Evolutionary conservation across 1,284 basidiomycete genomes (phyloP).

Genomic region (Tilletiopsis washingtonensis): DNA sequence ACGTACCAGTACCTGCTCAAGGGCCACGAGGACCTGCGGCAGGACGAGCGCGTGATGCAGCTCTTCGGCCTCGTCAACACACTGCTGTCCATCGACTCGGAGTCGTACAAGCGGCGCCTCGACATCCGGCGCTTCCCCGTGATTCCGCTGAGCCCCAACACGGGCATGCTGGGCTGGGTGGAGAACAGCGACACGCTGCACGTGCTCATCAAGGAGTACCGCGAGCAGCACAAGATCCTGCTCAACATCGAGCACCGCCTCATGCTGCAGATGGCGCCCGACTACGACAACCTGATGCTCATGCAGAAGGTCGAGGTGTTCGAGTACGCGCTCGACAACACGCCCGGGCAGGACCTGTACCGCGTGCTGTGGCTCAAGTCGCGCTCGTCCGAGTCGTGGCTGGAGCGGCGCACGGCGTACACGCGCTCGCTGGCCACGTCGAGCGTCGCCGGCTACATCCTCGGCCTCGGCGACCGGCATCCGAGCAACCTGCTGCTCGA

Average conservation of each 20-base stretch:
- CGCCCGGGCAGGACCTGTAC: constrained; percentile 98
- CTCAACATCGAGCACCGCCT: constrained; percentile 96
- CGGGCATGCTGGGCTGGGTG: constrained; percentile 90
- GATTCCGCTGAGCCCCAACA: constrained; percentile 91
- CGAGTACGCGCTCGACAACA: constrained; percentile 97
- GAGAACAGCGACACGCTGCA: constrained; percentile 97
- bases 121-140: constrained; percentile 91
- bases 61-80: constrained; percentile 96
- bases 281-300: constrained; percentile 88
- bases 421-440: constrained; percentile 74
- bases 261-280: constrained; percentile 98
- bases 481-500: constrained; percentile 92
- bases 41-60: constrained; percentile 99
- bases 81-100: constrained; percentile 80
- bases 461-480: constrained; percentile 96
- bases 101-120: constrained; percentile 90
- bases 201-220: constrained; percentile 73
- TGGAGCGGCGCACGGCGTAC: constrained; percentile 93
- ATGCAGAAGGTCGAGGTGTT: constrained; percentile 99
- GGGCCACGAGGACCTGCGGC: constrained; percentile 97
- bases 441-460: constrained; percentile 60
- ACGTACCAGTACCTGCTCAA: constrained; percentile 92
- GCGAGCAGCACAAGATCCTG: constrained; percentile 64
- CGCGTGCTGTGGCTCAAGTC: constrained; percentile 95
- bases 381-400: constrained; percentile 90